Conservation (phyloP, 164 flowering plant species). For the Annona squamosa region DNA sequence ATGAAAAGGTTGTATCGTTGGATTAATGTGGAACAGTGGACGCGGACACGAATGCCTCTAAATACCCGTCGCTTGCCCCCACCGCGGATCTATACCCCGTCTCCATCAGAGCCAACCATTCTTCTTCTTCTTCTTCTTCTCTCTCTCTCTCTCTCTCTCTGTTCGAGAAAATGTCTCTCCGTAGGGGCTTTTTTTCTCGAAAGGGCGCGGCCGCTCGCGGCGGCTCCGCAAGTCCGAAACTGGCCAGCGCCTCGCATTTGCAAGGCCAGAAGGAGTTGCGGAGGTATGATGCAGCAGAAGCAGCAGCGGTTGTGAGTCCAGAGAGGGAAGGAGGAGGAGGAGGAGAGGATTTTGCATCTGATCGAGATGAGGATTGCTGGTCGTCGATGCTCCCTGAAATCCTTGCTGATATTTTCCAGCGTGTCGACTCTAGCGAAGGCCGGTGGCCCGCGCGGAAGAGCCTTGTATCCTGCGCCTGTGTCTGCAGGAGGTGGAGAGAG, state of each 20-base stretch:
- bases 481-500: slow-evolving; percentile 80
- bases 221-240: background rate
- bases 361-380: slow-evolving; percentile 30
- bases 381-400: slow-evolving; percentile 69
- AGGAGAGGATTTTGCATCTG: background rate
- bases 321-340: slow-evolving; percentile 1
- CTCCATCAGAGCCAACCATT: background rate
- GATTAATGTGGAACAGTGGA: too few relatives aligned
- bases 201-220: background rate
- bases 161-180: slow-evolving; percentile 7
- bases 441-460: slow-evolving; percentile 62
- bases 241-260: background rate
- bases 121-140: background rate
- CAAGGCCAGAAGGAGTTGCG: background rate
- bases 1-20: too few relatives aligned
- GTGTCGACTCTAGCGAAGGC: slow-evolving; percentile 59
- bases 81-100: background rate
- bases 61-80: background rate
- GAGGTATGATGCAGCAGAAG: background rate
- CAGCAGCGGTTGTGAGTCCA: background rate
- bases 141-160: background rate
- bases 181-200: slow-evolving; percentile 2
- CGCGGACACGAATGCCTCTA: background rate
- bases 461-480: slow-evolving; percentile 79
- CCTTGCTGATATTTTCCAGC: slow-evolving; percentile 55